Base-by-base conservation (phyloP, 169 alveolate species). In the Plasmodium vinckei region DNA sequence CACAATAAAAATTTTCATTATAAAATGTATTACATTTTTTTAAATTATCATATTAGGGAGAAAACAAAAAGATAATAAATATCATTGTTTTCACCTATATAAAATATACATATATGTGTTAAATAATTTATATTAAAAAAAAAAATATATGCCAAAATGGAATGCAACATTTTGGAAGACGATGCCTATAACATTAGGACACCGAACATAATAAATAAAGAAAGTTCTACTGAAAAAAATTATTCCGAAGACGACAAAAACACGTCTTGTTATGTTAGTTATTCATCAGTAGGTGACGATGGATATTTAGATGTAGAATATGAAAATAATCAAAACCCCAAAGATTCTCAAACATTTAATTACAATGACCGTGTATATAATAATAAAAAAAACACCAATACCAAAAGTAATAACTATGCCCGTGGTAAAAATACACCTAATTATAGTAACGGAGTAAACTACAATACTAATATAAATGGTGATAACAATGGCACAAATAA, bases 231-330 rank as follows among this genome's bases (percentile, higher is more conserved):
- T 10, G 77, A 75, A 46, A 75, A 42, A 54, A 64, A 63, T 75
- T 75, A 75, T 42, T 75, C 75, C 63, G 88, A 75, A 21, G 88
- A 75, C 64, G 88, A 75, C 6, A 53, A 63, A 46, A 75, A 63
- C 44, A 75, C 77, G 2, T 75, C 88, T 5, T 75, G 88, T 61
- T 75, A 75, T 63, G 75, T 63, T 61, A 75, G 88, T 44, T 42
- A 75, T 56, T 56, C 88, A 6, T 75, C 88, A 9, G 46, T 42
- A 39, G 64, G 88, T 61, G 88, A 75, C 5, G 88, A 75, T 64
- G 71, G 72, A 27, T 75, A 46, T 51, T 49, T 75, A 75, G 88
- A 75, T 57, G 25, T 75, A 27, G 77, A 75, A 17, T 75, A 27
- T 75, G 88, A 51, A 63, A 54, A 42, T 75, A 53, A n/a, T 49